These are phyloP conservation scores for Acacia acuminata DNA, from an alignment of 306 rosid genomes.

Conservation along the genomic window DNA sequence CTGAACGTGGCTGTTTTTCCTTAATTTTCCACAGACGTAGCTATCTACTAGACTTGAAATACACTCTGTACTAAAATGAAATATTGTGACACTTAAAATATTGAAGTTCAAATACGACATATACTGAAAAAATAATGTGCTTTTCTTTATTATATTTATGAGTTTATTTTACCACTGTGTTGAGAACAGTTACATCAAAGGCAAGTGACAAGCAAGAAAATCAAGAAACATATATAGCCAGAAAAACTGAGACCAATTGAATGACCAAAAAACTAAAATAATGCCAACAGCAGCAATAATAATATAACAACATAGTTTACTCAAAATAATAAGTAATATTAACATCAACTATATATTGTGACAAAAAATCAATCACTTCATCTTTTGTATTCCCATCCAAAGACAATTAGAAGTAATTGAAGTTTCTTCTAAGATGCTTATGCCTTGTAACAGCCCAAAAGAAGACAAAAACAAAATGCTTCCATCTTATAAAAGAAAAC, in stretches of 20 bases:
- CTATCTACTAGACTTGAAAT: not conserved
- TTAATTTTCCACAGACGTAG: not conserved
- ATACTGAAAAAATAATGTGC: not conserved
- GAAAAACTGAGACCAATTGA: not conserved
- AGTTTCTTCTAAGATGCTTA: not conserved
- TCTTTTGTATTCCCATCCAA: not conserved
- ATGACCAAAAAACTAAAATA: not conserved
- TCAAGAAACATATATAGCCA: not conserved
- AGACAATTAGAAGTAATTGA: conserved; percentile 6
- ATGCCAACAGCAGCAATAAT: not conserved
- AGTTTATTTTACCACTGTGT: not conserved
- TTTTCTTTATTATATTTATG: not conserved
- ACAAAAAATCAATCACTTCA: not conserved
- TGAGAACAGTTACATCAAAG: not conserved
- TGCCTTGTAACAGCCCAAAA: not conserved
- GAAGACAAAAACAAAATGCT: conserved; percentile 11
- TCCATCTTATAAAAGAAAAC: not conserved
- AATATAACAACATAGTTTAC: not conserved
- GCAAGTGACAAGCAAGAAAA: not conserved
- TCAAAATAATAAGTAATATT: not conserved
- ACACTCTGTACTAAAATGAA: not conserved
- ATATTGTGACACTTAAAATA: not conserved
- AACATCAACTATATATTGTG: not conserved
- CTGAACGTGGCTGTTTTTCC: not conserved
- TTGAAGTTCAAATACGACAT: not conserved